These are phyloP conservation scores for Mycena rosella DNA, from an alignment of 768 basidiomycete species.

Conservation along the genomic window DNA sequence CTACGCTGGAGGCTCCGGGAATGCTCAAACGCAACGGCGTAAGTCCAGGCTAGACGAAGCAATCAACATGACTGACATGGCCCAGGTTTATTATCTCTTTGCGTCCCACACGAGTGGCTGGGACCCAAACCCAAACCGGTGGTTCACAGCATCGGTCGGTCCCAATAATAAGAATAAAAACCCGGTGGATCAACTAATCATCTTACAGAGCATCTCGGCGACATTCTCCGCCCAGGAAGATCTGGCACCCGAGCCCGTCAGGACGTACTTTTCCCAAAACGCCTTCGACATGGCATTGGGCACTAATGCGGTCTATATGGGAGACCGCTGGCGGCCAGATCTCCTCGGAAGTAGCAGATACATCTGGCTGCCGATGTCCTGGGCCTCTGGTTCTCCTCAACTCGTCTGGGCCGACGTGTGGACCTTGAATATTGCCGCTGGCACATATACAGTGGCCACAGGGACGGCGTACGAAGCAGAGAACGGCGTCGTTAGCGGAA, in stretches of 20 bases:
- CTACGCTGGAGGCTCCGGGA: constrained; percentile 72
- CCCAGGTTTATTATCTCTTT: constrained; percentile 61
- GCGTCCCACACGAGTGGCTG: constrained; percentile 71
- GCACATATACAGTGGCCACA: constrained; percentile 61
- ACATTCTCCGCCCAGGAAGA: constrained; percentile 70
- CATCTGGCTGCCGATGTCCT: constrained; percentile 72
- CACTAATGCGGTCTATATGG: constrained; percentile 68
- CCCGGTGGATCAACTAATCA: background rate
- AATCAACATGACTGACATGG: background rate
- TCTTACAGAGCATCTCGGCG: constrained; percentile 48
- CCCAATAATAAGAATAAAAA: background rate
- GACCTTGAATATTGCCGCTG: constrained; percentile 63
- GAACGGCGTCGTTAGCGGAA: constrained; percentile 61
- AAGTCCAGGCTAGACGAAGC: background rate
- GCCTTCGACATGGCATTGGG: constrained; percentile 65
- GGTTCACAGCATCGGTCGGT: constrained; percentile 62
- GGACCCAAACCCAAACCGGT: constrained; percentile 74
- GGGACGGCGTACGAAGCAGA: constrained; percentile 72
- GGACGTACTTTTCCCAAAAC: constrained; percentile 75
- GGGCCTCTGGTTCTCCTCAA: constrained; percentile 66
- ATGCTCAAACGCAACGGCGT: constrained; percentile 71
- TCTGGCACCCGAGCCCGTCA: constrained; percentile 62
- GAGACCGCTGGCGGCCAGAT: constrained; percentile 70
- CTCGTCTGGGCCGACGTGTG: constrained; percentile 70
- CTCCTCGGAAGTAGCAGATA: constrained; percentile 69